These are phyloP conservation scores for Umbilicus rupestris DNA, from an alignment of 164 flowering plant species.

Conservation along the genomic window DNA sequence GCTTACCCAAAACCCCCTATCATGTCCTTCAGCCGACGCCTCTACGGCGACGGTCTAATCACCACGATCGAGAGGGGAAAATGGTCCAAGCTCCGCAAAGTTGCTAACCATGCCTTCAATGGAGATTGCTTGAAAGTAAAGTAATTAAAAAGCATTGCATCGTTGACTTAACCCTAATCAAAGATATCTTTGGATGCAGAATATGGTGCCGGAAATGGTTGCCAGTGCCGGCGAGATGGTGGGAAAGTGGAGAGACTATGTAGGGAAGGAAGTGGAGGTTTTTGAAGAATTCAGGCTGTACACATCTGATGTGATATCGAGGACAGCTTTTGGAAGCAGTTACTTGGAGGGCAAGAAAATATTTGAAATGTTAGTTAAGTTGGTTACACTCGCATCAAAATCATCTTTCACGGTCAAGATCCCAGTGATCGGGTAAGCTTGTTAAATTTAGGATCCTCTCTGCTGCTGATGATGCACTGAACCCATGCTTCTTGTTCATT, in stretches of 20 bases:
- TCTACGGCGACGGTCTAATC: constrained; percentile 40
- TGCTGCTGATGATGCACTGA: not conserved
- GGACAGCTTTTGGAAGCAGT: constrained; percentile 50
- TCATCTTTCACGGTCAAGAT: constrained; percentile 13
- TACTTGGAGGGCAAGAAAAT: constrained; percentile 33
- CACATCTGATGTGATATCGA: constrained; percentile 40
- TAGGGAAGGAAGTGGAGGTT: constrained; percentile 40
- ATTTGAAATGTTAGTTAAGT: constrained; percentile 19
- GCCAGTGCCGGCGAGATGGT: constrained; percentile 28
- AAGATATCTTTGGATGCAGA: too few species aligned
- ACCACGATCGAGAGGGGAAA: constrained; percentile 20
- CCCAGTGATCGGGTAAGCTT: constrained; percentile 23
- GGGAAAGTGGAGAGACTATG: constrained; percentile 26
- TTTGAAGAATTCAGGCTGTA: constrained; percentile 29
- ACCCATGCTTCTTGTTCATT: not conserved
- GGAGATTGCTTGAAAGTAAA: constrained; percentile 35
- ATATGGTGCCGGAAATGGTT: constrained; percentile 29
- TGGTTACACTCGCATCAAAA: constrained; percentile 12
- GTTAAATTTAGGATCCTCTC: not conserved
- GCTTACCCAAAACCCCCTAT: constrained; percentile 20
- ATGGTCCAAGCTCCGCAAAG: constrained; percentile 29
- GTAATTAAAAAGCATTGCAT: constrained; percentile 10
- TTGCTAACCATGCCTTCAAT: constrained; percentile 34
- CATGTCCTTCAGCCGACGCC: not conserved
- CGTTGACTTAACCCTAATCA: too few species aligned